A percentile compares a stretch with the other conserved stretches of the same genome.
These are phyloP conservation scores for Trifolium fragiferum DNA, from an alignment of 306 rosid species.

Conservation along the genomic window DNA sequence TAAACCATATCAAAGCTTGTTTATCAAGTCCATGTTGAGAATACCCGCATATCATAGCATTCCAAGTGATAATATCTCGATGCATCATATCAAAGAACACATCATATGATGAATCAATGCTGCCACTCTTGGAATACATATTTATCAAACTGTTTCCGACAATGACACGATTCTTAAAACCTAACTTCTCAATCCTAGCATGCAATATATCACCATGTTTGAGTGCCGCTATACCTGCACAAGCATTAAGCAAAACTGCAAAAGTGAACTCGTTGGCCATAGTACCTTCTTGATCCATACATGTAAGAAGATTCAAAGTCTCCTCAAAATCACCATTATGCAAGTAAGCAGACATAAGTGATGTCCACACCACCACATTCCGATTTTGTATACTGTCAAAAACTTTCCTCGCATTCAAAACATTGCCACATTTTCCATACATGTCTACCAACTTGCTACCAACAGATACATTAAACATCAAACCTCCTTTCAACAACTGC, in stretches of 20 bases:
- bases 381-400: constrained; percentile 48
- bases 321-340: constrained; percentile 69
- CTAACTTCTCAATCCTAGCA: constrained; percentile 56
- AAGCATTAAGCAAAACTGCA: constrained; percentile 62
- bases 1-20: constrained; percentile 64
- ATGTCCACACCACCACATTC: constrained; percentile 69
- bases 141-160: constrained; percentile 66
- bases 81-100: constrained; percentile 50
- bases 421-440: constrained; percentile 71
- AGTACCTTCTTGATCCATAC: constrained; percentile 56
- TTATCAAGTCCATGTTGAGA: constrained; percentile 74
- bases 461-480: constrained; percentile 52
- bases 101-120: constrained; percentile 61
- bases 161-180: constrained; percentile 55
- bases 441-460: constrained; percentile 63
- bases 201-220: constrained; percentile 63
- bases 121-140: constrained; percentile 74
- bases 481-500: constrained; percentile 49
- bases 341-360: constrained; percentile 62
- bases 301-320: constrained; percentile 50
- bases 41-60: constrained; percentile 67
- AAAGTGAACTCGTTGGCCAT: constrained; percentile 62
- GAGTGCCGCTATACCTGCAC: constrained; percentile 62
- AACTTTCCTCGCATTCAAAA: constrained; percentile 50
- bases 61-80: constrained; percentile 61